Evolutionary conservation across 805 yeast species (phyloP).

Genomic region (Saccharomycopsis sp.): DNA sequence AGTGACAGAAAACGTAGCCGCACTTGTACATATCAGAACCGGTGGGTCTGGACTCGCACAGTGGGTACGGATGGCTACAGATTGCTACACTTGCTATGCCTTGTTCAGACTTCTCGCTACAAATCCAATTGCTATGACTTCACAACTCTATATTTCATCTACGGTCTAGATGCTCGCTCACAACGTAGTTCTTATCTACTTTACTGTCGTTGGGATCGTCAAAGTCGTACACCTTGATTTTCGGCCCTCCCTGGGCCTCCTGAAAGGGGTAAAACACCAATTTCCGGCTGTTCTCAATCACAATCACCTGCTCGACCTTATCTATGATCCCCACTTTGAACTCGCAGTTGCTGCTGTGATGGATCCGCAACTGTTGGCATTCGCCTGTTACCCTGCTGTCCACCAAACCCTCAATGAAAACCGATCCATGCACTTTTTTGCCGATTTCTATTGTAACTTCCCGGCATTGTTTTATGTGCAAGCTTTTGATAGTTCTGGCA

Average conservation of each 20-base stretch:
- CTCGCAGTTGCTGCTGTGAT: neutral
- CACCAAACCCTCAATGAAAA: neutral
- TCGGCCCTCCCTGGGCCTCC: neutral
- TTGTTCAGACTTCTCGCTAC: too few relatives aligned
- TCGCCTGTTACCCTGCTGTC: neutral
- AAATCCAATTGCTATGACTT: too few relatives aligned
- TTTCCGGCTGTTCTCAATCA: neutral
- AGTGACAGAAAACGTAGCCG: too few relatives aligned
- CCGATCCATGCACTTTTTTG: neutral
- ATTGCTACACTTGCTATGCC: too few relatives aligned
- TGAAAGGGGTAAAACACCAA: neutral
- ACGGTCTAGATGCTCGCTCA: too few relatives aligned
- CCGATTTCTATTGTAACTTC: neutral
- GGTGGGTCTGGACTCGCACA: too few relatives aligned
- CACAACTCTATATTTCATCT: too few relatives aligned
- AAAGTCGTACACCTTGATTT: neutral
- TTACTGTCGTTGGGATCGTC: neutral
- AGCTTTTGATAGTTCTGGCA: neutral
- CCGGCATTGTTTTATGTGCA: neutral
- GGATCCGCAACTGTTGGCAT: constrained; percentile 1
- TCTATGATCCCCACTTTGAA: neutral
- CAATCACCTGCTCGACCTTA: neutral
- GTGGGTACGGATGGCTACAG: too few relatives aligned
- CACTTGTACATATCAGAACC: too few relatives aligned
- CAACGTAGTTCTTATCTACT: neutral